Conservation (phyloP, 176 grass and related monocot genomes). For the Luzula sylvatica region DNA sequence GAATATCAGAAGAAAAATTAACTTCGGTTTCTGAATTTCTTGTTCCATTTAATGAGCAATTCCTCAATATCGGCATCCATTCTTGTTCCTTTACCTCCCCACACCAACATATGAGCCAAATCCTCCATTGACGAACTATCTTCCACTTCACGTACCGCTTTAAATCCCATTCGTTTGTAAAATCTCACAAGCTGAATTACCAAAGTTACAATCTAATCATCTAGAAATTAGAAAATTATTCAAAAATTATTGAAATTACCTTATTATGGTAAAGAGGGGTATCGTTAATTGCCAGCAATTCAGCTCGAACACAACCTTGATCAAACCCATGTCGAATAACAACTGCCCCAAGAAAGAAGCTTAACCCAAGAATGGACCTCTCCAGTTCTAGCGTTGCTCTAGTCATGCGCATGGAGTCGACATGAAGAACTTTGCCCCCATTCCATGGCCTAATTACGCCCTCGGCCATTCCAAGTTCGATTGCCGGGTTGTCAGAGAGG, state of each 20-base stretch:
- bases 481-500: background rate
- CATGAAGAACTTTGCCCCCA: slow-evolving; percentile 50
- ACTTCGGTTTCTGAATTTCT: slow-evolving; percentile 39
- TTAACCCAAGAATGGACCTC: slow-evolving; percentile 67
- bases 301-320: slow-evolving; percentile 54
- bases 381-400: slow-evolving; percentile 40
- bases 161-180: slow-evolving; percentile 89
- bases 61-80: slow-evolving; percentile 83
- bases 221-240: background rate
- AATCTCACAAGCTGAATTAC: slow-evolving; percentile 63
- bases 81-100: slow-evolving; percentile 86
- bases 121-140: slow-evolving; percentile 65
- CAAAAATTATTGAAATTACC: slow-evolving; percentile 18
- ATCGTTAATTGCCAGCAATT: slow-evolving; percentile 88
- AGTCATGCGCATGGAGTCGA: slow-evolving; percentile 70
- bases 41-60: slow-evolving; percentile 69
- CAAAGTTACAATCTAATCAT: background rate
- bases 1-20: slow-evolving; percentile 7
- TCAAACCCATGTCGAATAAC: slow-evolving; percentile 78
- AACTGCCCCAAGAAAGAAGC: slow-evolving; percentile 74
- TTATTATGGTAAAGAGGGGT: slow-evolving; percentile 65
- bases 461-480: slow-evolving; percentile 61
- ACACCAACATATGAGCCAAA: slow-evolving; percentile 81
- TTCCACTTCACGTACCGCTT: slow-evolving; percentile 51
- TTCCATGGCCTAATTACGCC: slow-evolving; percentile 56